A percentile compares a stretch with the other conserved stretches of the same genome.
Conservation (phyloP, 2,329 filamentous ascomycete species). For the Fusarium sambucinum region DNA sequence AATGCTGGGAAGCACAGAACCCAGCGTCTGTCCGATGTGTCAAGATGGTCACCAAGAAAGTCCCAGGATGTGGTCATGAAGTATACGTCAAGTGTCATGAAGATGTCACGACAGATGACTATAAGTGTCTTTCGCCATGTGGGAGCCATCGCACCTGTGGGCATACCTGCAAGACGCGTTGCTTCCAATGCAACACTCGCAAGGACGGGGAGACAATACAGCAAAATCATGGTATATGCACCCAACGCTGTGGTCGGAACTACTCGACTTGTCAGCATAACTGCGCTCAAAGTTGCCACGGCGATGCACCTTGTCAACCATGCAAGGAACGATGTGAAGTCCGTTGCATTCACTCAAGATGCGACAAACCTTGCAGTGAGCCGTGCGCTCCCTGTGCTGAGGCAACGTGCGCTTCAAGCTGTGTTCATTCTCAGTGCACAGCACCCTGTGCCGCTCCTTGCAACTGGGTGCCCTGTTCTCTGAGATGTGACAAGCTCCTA, state of each 20-base stretch:
- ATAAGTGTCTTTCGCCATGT: not conserved
- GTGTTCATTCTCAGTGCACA: not conserved
- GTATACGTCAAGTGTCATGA: not conserved
- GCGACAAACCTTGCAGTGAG: not conserved
- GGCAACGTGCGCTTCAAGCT: not conserved
- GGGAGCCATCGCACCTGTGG: not conserved
- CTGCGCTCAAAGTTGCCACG: not conserved
- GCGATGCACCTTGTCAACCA: not conserved
- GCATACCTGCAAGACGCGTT: not conserved
- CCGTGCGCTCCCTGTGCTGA: constrained; percentile 3
- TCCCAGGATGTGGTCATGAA: constrained; percentile 2
- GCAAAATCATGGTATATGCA: constrained; percentile 2
- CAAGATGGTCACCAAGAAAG: not conserved
- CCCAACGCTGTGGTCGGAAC: not conserved
- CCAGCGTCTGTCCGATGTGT: not conserved
- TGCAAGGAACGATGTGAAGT: constrained; percentile 4
- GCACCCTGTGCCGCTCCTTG: not conserved
- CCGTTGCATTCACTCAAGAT: constrained; percentile 5
- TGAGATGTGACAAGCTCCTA: not conserved
- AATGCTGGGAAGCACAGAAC: constrained; percentile 1
- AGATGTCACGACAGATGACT: not conserved
- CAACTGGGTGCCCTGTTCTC: constrained; percentile 5
- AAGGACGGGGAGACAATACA: not conserved
- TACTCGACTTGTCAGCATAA: not conserved
- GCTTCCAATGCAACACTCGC: not conserved